phyloP scores from a whole-genome alignment of 768 basidiomycete genomes.

The Rhodotorula taiwanensis region DNA sequence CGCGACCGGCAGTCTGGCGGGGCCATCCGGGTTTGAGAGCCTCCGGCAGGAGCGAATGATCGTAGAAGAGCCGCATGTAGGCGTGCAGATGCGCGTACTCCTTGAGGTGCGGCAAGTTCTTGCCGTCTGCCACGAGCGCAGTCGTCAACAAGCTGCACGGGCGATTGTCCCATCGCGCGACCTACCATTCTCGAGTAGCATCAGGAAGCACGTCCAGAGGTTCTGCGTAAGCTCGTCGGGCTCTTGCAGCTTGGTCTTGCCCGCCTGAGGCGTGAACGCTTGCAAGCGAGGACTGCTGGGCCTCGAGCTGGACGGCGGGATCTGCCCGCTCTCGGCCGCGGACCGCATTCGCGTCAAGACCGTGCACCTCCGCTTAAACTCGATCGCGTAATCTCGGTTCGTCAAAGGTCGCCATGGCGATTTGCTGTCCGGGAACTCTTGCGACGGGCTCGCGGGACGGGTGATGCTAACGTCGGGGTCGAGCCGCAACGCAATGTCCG shows the following conservation, averaged over 20 bases:
- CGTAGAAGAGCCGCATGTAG: slow-evolving; percentile 44
- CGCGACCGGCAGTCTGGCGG: slow-evolving; percentile 41
- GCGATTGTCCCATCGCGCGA: background rate
- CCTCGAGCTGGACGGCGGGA: slow-evolving; percentile 40
- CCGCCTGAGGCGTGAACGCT: slow-evolving; percentile 21
- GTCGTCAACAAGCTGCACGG: background rate
- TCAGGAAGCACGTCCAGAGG: slow-evolving; percentile 61
- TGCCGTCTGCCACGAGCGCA: slow-evolving; percentile 10
- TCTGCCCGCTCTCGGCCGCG: slow-evolving; percentile 41
- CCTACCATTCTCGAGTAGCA: slow-evolving; percentile 68
- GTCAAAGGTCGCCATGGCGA: slow-evolving; percentile 47
- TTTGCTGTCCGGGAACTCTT: slow-evolving; percentile 45
- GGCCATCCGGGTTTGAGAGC: slow-evolving; percentile 46
- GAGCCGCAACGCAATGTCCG: slow-evolving; percentile 25
- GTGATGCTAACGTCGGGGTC: slow-evolving; percentile 15
- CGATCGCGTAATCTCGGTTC: slow-evolving; percentile 53
- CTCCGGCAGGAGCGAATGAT: slow-evolving; percentile 42
- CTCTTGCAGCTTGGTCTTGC: slow-evolving; percentile 16
- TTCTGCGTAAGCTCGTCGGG: slow-evolving; percentile 46
- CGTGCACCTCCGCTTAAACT: slow-evolving; percentile 59
- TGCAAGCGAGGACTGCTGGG: slow-evolving; percentile 30
- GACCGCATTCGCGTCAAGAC: slow-evolving; percentile 56
- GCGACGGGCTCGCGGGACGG: slow-evolving; percentile 22
- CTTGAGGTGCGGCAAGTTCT: slow-evolving; percentile 35
- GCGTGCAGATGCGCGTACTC: slow-evolving; percentile 38